These are phyloP conservation scores for Beauveria caledonica DNA, from an alignment of 2,329 filamentous ascomycete genomes.

Conservation along the genomic window DNA sequence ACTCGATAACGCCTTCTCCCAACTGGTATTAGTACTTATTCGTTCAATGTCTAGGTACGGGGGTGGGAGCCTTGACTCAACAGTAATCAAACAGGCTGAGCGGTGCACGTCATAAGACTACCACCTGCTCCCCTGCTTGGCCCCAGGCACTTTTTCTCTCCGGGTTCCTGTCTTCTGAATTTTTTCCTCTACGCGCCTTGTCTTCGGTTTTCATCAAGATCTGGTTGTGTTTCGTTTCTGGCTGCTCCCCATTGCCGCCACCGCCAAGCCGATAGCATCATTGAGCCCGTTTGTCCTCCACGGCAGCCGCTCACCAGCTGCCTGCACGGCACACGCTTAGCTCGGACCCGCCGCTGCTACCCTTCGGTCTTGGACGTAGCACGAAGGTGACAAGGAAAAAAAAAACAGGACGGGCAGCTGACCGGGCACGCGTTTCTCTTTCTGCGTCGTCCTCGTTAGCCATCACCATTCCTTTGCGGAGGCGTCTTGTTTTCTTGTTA, in stretches of 20 bases:
- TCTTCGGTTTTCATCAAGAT: not conserved
- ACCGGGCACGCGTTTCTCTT: not conserved
- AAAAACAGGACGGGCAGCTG: not conserved
- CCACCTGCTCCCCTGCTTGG: not conserved
- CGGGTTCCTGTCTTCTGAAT: not conserved
- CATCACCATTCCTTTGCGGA: not conserved
- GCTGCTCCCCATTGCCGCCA: not conserved
- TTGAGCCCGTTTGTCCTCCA: not conserved
- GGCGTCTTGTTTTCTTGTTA: not conserved
- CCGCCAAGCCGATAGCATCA: not conserved
- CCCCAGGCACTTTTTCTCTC: not conserved
- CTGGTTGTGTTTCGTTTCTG: not conserved
- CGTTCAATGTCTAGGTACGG: not conserved
- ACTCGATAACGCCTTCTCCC: too few relatives aligned
- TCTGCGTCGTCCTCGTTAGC: not conserved
- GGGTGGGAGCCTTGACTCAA: not conserved
- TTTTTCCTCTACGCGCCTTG: not conserved
- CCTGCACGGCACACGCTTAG: not conserved
- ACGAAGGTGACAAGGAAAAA: not conserved
- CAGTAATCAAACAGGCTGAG: not conserved
- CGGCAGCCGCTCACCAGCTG: not conserved
- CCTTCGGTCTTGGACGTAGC: not conserved
- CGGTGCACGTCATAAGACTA: constrained; percentile 10
- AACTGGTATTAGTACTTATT: too few relatives aligned
- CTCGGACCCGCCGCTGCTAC: not conserved